Percentiles rank a stretch among this genome's conserved stretches.
These are phyloP conservation scores for Termitomyces sp. DNA, from an alignment of 768 basidiomycete species.

Conservation along the genomic window DNA sequence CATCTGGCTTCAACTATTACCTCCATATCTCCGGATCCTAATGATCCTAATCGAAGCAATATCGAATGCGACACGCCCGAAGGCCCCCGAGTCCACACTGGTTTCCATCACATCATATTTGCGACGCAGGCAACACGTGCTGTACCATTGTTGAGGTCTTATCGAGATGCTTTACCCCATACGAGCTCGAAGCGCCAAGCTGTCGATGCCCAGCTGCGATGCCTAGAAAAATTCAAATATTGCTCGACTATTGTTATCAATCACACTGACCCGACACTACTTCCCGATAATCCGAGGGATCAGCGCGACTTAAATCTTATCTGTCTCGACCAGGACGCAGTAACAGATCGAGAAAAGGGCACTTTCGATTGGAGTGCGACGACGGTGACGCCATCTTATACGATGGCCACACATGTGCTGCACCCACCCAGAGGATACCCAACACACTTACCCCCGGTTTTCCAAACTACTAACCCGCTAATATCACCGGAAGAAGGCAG, in stretches of 20 bases:
- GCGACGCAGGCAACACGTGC: conserved; percentile 76
- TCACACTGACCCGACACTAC: conserved; percentile 60
- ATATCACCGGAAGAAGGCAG: conserved; percentile 44
- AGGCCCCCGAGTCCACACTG: conserved; percentile 30
- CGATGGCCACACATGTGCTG: conserved; percentile 73
- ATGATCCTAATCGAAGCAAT: conserved; percentile 31
- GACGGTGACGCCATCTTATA: conserved; percentile 43
- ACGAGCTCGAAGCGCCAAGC: conserved; percentile 26
- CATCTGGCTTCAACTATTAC: conserved; percentile 55
- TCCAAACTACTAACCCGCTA: conserved; percentile 77
- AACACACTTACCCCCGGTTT: conserved; percentile 36
- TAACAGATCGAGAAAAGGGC: conserved; percentile 5
- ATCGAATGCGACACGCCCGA: conserved; percentile 36
- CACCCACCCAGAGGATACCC: conserved; percentile 35
- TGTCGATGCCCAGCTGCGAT: conserved; percentile 41
- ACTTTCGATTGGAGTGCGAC: conserved; percentile 21
- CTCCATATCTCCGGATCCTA: conserved; percentile 38
- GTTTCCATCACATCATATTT: conserved; percentile 68
- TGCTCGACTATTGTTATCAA: conserved; percentile 61
- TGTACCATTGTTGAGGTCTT: conserved; percentile 47
- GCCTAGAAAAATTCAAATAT: conserved; percentile 56
- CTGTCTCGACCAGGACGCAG: conserved; percentile 17
- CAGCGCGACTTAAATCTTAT: conserved; percentile 68
- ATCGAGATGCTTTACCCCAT: conserved; percentile 35
- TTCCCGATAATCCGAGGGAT: conserved; percentile 52